Percentiles rank a stretch among this genome's conserved stretches.
Conservation (phyloP, 1,284 basidiomycete genomes). For the Caloboletus inedulis region DNA sequence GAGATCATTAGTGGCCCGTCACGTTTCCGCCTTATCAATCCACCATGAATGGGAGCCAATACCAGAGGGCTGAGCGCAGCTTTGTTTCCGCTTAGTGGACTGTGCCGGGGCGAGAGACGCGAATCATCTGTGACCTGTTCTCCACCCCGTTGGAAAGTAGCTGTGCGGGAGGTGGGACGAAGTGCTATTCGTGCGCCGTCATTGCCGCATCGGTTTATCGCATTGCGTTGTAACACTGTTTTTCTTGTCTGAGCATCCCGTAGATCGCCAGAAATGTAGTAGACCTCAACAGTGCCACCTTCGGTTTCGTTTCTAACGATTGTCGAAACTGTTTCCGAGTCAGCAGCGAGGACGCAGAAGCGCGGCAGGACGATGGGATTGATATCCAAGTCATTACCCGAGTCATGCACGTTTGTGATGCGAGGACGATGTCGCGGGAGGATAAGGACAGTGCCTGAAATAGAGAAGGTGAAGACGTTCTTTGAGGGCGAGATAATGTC, state of each 20-base stretch:
- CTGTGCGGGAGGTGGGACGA: slow-evolving; percentile 36
- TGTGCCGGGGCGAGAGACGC: slow-evolving; percentile 33
- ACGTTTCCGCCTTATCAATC: slow-evolving; percentile 36
- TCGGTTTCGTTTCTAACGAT: slow-evolving; percentile 57
- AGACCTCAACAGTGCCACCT: slow-evolving; percentile 53
- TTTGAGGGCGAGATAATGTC: slow-evolving; percentile 64
- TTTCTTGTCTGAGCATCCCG: slow-evolving; percentile 57
- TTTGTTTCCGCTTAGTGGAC: slow-evolving; percentile 29
- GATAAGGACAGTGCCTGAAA: slow-evolving; percentile 63
- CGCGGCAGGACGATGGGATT: slow-evolving; percentile 57
- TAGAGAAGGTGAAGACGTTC: slow-evolving; percentile 60
- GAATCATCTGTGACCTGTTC: slow-evolving; percentile 23
- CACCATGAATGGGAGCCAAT: slow-evolving; percentile 23
- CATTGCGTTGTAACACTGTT: slow-evolving; percentile 57
- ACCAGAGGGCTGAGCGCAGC: slow-evolving; percentile 16
- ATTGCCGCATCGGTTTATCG: slow-evolving; percentile 52
- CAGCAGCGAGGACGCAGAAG: slow-evolving; percentile 65
- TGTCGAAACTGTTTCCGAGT: slow-evolving; percentile 54
- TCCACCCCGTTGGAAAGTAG: slow-evolving; percentile 27
- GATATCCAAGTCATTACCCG: slow-evolving; percentile 38
- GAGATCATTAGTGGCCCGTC: slow-evolving; percentile 64
- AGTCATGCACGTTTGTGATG: slow-evolving; percentile 19
- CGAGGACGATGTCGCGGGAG: slow-evolving; percentile 40
- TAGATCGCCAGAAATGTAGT: slow-evolving; percentile 55
- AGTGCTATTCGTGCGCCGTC: slow-evolving; percentile 58